A percentile compares a stretch with the other conserved stretches of the same genome.
phyloP scores from a whole-genome alignment of 2,329 filamentous ascomycete species.

The Hymenoscyphus fraxineus region DNA sequence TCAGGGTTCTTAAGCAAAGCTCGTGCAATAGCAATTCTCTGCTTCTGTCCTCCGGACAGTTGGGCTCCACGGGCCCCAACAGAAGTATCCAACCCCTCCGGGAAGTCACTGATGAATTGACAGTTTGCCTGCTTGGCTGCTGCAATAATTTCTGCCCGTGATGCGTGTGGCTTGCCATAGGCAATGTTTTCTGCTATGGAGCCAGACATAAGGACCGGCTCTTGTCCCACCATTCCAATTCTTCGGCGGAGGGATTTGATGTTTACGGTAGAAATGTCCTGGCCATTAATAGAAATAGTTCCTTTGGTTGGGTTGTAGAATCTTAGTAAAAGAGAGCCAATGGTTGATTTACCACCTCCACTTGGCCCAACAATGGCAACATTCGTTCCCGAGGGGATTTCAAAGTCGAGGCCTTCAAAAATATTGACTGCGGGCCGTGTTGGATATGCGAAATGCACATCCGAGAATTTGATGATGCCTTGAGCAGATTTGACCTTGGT shows the following conservation, averaged over 20 bases:
- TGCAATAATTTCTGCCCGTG: conserved; percentile 73
- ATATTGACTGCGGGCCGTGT: conserved; percentile 89
- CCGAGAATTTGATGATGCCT: conserved; percentile 81
- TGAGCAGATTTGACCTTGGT: conserved; percentile 75
- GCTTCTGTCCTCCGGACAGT: conserved; percentile 93
- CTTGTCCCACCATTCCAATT: conserved; percentile 93
- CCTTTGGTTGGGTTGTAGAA: conserved; percentile 85
- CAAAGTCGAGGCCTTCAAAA: conserved; percentile 84
- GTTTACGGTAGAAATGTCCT: conserved; percentile 82
- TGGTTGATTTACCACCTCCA: conserved; percentile 93
- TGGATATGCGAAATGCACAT: conserved; percentile 87
- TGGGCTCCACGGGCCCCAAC: conserved; percentile 91
- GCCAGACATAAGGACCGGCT: conserved; percentile 87
- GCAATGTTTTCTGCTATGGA: conserved; percentile 86
- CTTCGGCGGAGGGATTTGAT: conserved; percentile 87
- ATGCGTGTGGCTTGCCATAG: conserved; percentile 80
- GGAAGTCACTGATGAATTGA: conserved; percentile 93
- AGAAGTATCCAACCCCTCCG: conserved; percentile 89
- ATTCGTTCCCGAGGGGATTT: conserved; percentile 88
- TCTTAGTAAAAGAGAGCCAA: conserved; percentile 82
- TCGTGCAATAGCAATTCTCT: conserved; percentile 93
- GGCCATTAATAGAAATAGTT: conserved; percentile 75
- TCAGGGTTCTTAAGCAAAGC: conserved; percentile 94
- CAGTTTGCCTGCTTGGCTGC: conserved; percentile 93
- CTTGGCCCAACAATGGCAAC: conserved; percentile 96